Base-by-base conservation (phyloP, 371 early-diverging fungal genomes). In the Thermomucor indicae-seudaticae region DNA sequence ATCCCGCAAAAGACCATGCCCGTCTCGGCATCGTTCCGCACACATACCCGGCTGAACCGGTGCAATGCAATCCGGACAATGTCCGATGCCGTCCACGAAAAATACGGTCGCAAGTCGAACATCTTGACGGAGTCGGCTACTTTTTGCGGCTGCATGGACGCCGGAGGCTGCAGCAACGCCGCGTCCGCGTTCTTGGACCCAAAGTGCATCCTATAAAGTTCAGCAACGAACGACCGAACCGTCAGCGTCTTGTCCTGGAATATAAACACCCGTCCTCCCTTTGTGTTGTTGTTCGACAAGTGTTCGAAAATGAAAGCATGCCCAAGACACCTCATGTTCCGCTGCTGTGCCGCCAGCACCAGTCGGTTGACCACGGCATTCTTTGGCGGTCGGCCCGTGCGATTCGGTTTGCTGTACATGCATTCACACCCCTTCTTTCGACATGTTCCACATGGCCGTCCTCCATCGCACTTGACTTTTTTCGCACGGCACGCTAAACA, bases 221-320 rank as follows among this genome's bases (percentile, higher is more conserved):
- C 39, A n/a, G 51, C 32, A 20, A 60, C 34, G 30, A 44, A 55
- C 7, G 31, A 27, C n/a, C 44, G 19, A 16, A 60, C 10, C 3
- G 43, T 45, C 19, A 35, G 12, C 2, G 27, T 17, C 20, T 43
- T 49, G 35, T 42, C 47, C 25, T 42, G 16, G 25, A 29, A 43
- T 12, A 48, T 16, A 24, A 38, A 48, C 6, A 27, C 20, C 22
- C 35, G 17, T 10, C 23, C 24, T 14, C 19, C 28, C 3, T 14
- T n/a, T 17, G 29, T n/a, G 17, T 45, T 53, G 31, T 25, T 37
- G 22, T 43, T 31, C 17, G 37, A 27, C n/a, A 56, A 34, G 27
- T 63, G 44, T 48, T 68, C 68, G 43, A 68, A 64, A 16, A 68
- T 64, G 43, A 68, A 68, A n/a, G n/a, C n/a, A n/a, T n/a, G n/a